Evolutionary conservation across 1,139 yeast genomes (phyloP).

Genomic region (Wickerhamiella pararugosa): DNA sequence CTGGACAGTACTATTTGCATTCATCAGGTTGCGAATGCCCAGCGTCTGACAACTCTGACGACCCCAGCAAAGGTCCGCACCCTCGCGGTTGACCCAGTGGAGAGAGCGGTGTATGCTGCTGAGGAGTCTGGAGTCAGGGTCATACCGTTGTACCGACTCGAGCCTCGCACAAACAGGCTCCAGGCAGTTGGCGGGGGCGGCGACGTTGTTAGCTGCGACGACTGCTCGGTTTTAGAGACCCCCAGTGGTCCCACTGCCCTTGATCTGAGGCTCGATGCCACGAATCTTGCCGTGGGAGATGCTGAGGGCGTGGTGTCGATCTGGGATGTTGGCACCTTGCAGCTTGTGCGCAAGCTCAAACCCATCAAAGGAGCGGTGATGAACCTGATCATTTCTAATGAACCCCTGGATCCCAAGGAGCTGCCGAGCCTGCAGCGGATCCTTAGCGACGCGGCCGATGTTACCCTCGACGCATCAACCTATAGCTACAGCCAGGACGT

Average conservation of each 20-base stretch:
- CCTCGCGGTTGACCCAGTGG: constrained; percentile 67
- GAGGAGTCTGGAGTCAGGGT: constrained; percentile 46
- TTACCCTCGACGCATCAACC: neutral
- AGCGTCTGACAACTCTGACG: constrained; percentile 55
- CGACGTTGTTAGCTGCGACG: constrained; percentile 22
- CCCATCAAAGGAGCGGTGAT: constrained; percentile 11
- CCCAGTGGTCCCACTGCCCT: constrained; percentile 35
- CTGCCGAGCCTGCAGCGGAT: constrained; percentile 12
- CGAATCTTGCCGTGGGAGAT: constrained; percentile 62
- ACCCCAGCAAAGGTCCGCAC: constrained; percentile 43
- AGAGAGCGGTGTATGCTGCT: constrained; percentile 61
- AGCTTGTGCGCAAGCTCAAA: constrained; percentile 51
- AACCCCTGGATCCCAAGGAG: constrained; percentile 4
- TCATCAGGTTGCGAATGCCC: constrained; percentile 23
- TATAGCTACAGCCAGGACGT: too few species aligned
- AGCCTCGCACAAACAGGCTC: constrained; percentile 31
- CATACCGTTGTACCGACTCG: constrained; percentile 41
- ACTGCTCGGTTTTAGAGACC: constrained; percentile 17
- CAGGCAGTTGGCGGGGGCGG: constrained; percentile 48
- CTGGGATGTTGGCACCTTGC: constrained; percentile 64
- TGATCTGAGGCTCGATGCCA: constrained; percentile 60
- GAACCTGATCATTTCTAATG: constrained; percentile 5
- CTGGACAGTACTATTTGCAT: constrained; percentile 59
- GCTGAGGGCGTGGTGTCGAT: constrained; percentile 48
- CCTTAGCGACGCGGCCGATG: constrained; percentile 5